phyloP scores from a whole-genome alignment of 1,139 yeast species.

The Petasospora rhodanensis region DNA sequence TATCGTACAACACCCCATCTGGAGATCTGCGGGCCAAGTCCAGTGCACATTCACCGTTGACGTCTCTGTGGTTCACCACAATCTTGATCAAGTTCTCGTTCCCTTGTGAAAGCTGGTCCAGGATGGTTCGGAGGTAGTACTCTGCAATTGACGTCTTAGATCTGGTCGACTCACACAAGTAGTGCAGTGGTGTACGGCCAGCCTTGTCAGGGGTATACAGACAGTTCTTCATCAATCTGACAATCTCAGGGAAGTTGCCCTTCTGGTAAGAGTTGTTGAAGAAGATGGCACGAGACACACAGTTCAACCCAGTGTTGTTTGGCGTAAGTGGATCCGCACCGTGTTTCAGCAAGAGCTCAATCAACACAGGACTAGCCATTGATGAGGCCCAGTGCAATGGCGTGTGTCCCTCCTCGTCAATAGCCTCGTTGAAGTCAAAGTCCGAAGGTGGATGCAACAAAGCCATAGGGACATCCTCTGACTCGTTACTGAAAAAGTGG shows the following conservation, averaged over 20 bases:
- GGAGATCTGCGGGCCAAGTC: constrained; percentile 48
- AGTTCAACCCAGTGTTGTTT: constrained; percentile 76
- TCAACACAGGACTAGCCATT: constrained; percentile 72
- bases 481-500: constrained; percentile 66
- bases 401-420: constrained; percentile 95
- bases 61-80: constrained; percentile 66
- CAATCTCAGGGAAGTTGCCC: constrained; percentile 65
- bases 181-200: constrained; percentile 72
- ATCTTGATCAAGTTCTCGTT: constrained; percentile 48
- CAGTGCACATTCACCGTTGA: constrained; percentile 63
- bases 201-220: constrained; percentile 66
- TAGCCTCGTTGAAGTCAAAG: constrained; percentile 77
- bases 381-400: constrained; percentile 98
- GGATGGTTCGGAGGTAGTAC: constrained; percentile 37
- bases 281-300: constrained; percentile 75
- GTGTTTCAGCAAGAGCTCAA: constrained; percentile 59
- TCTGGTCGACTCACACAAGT: constrained; percentile 56
- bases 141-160: constrained; percentile 39
- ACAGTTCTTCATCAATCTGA: constrained; percentile 67
- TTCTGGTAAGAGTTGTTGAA: constrained; percentile 86
- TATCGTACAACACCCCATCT: constrained; percentile 36
- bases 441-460: constrained; percentile 72
- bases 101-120: constrained; percentile 32
- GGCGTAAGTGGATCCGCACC: constrained; percentile 78
- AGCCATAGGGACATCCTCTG: constrained; percentile 68